Conservation (phyloP, 257 asterid species). For the Petunia axillaris region DNA sequence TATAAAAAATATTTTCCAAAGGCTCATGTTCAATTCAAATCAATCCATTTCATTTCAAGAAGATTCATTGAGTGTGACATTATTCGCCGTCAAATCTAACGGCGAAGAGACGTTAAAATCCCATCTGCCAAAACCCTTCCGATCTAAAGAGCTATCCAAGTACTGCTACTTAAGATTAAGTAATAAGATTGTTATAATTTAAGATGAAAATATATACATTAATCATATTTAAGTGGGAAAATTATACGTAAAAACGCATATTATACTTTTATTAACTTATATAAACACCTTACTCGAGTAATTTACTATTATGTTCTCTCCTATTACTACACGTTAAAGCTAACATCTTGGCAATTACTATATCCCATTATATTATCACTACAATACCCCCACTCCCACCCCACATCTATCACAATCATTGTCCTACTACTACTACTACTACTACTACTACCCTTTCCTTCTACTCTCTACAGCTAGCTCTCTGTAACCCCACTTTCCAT, state of each 20-base stretch:
- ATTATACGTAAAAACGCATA: too few species aligned
- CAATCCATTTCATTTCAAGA: constrained; percentile 23
- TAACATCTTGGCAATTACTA: constrained; percentile 38
- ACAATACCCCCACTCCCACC: neutral
- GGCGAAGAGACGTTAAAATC: constrained; percentile 34
- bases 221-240: too few species aligned
- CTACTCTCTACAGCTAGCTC: constrained; percentile 20
- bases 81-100: constrained; percentile 53
- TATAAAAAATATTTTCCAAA: neutral
- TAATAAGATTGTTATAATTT: too few species aligned
- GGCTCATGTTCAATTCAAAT: neutral
- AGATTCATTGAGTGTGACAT: constrained; percentile 37
- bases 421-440: constrained; percentile 37
- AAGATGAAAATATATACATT: too few species aligned
- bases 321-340: constrained; percentile 35
- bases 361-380: constrained; percentile 15
- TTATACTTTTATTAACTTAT: too few species aligned
- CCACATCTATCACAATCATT: constrained; percentile 40
- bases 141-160: neutral
- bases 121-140: neutral
- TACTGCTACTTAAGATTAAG: too few species aligned
- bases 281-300: too few species aligned
- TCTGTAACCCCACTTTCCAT: too few species aligned
- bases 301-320: neutral
- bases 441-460: neutral